Conservation (phyloP, 2,329 filamentous ascomycete species). For the Ambrosiella cleistominuta region DNA sequence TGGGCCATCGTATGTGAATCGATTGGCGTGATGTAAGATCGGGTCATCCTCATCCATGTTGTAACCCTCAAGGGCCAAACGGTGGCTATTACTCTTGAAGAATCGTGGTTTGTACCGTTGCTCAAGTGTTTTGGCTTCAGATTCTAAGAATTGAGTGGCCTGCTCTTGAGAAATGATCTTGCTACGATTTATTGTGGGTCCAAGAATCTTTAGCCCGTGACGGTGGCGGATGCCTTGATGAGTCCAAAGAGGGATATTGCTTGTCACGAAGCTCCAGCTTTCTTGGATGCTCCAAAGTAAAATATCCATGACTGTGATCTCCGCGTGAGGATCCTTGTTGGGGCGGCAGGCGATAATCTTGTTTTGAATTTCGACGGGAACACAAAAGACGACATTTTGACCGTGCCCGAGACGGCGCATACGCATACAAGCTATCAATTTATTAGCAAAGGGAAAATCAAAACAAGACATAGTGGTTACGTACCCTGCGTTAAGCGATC, state of each 20-base stretch:
- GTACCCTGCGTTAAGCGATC: conserved; percentile 51
- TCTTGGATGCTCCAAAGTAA: conserved; percentile 42
- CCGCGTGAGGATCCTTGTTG: conserved; percentile 3
- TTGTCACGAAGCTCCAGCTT: conserved; percentile 31
- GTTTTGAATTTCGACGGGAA: conserved; percentile 38
- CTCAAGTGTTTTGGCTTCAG: conserved; percentile 34
- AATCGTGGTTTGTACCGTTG: conserved; percentile 30
- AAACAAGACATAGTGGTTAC: not conserved
- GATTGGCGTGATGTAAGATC: not conserved
- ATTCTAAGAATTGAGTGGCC: conserved; percentile 33
- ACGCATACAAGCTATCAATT: conserved; percentile 43
- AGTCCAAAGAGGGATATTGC: conserved; percentile 41
- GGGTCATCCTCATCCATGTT: not conserved
- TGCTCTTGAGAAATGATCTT: conserved; percentile 15
- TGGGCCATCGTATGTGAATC: not conserved
- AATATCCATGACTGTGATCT: conserved; percentile 35
- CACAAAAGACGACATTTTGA: conserved; percentile 45
- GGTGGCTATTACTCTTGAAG: not conserved
- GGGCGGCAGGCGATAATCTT: conserved; percentile 27
- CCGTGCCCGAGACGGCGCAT: conserved; percentile 51
- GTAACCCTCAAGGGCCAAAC: not conserved
- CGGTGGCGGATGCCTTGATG: conserved; percentile 37
- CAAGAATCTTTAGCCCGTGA: conserved; percentile 24
- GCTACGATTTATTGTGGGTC: not conserved
- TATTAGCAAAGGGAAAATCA: not conserved